Evolutionary conservation across 208 protist species (phyloP).

Genomic region (Acanthamoeba lenticulata): DNA sequence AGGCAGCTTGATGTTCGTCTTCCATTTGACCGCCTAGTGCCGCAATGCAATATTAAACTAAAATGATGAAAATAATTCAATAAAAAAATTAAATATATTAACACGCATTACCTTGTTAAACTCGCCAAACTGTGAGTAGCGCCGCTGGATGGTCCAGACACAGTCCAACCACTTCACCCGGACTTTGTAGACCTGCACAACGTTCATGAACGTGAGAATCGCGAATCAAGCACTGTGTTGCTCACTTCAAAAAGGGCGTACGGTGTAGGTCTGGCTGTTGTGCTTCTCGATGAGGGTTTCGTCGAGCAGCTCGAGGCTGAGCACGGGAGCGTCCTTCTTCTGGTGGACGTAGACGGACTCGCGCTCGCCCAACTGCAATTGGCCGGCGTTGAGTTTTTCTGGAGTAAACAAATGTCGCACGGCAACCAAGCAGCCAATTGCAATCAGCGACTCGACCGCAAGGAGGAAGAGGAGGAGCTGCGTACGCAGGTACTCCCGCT

Average conservation of each 20-base stretch:
- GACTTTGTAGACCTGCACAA: background rate
- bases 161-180: background rate
- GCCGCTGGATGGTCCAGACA: conserved; percentile 9
- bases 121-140: conserved; percentile 24
- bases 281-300: background rate
- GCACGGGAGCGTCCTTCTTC: background rate
- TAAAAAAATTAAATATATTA: too few species aligned
- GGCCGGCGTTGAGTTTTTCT: background rate
- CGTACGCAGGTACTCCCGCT: background rate
- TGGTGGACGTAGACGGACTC: conserved; percentile 28
- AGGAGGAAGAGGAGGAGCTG: background rate
- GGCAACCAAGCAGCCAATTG: too few species aligned
- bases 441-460: too few species aligned
- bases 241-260: background rate
- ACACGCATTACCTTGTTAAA: conserved; percentile 6
- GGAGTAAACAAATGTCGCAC: too few species aligned
- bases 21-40: background rate
- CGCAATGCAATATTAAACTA: background rate
- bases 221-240: background rate
- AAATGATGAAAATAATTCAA: background rate
- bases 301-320: background rate
- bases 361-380: background rate
- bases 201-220: background rate
- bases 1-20: conserved; percentile 19
- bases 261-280: conserved; percentile 11